phyloP scores from a whole-genome alignment of 2,329 filamentous ascomycete genomes.

The Colletotrichum sp. region DNA sequence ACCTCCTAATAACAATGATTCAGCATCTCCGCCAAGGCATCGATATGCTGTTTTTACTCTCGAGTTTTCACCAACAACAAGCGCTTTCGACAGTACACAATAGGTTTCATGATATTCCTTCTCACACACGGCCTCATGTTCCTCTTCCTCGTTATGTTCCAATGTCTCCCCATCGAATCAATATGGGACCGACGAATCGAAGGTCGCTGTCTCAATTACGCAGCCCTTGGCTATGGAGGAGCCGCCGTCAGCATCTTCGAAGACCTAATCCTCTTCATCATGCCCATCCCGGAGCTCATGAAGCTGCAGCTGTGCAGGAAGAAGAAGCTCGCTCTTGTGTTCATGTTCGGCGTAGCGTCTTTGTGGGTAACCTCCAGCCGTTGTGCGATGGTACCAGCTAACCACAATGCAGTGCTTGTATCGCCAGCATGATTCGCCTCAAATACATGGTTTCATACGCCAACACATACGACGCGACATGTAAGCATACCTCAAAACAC shows the following conservation, averaged over 20 bases:
- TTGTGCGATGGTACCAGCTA: fast-evolving
- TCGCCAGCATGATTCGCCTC: slow-evolving; percentile 22
- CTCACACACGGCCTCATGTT: slow-evolving; percentile 18
- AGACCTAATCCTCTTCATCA: slow-evolving; percentile 17
- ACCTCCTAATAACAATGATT: background rate
- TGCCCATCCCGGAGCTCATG: slow-evolving; percentile 20
- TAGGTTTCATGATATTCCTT: background rate
- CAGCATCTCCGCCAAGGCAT: slow-evolving; percentile 25
- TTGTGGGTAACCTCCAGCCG: background rate
- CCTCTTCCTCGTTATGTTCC: slow-evolving; percentile 24
- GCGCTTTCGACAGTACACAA: slow-evolving; percentile 9
- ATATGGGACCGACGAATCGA: slow-evolving; percentile 19
- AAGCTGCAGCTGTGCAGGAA: slow-evolving; percentile 7
- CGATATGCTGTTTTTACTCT: slow-evolving; percentile 27
- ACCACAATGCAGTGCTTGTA: slow-evolving; percentile 12
- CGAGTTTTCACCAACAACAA: slow-evolving; percentile 21
- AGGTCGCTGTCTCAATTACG: slow-evolving; percentile 5
- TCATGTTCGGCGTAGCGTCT: slow-evolving; percentile 22
- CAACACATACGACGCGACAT: slow-evolving; percentile 9
- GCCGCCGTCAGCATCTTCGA: slow-evolving; percentile 20
- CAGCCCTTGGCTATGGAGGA: slow-evolving; percentile 8
- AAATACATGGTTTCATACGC: slow-evolving; percentile 18
- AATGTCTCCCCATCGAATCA: slow-evolving; percentile 21
- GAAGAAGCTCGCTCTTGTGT: slow-evolving; percentile 12
- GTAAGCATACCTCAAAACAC: background rate